phyloP scores from a whole-genome alignment of 73 alveolate genomes.

The Paramecium octaurelia region DNA sequence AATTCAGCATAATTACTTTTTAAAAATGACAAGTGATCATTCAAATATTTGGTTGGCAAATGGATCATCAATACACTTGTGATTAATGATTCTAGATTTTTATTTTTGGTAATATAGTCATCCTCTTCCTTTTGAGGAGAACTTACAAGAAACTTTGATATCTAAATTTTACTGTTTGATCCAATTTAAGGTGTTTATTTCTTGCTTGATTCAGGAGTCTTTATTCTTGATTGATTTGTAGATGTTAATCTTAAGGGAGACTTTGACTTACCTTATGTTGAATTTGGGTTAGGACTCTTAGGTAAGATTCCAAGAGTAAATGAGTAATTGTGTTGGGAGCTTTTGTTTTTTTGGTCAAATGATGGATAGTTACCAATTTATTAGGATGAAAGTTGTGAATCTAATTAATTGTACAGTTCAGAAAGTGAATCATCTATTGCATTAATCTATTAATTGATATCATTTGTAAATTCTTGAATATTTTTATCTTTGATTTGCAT shows the following conservation, averaged over 20 bases:
- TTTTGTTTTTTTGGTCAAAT: not conserved
- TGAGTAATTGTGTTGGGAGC: not conserved
- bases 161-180: not conserved
- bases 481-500: not conserved
- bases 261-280: not conserved
- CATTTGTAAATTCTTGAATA: not conserved
- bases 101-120: not conserved
- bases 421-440: not conserved
- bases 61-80: not conserved
- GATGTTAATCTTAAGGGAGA: not conserved
- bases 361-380: not conserved
- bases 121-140: not conserved
- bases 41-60: not conserved
- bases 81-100: not conserved
- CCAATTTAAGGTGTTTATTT: not conserved
- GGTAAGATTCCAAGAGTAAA: not conserved
- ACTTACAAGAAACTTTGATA: not conserved
- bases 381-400: not conserved
- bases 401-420: not conserved
- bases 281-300: not conserved
- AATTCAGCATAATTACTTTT: not conserved
- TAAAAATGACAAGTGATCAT: not conserved
- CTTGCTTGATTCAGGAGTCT: slow-evolving; percentile 28
- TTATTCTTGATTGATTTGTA: not conserved
- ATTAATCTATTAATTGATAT: not conserved